Conservation (phyloP, 2,329 filamentous ascomycete species). For the Didymellaceae sp. region DNA sequence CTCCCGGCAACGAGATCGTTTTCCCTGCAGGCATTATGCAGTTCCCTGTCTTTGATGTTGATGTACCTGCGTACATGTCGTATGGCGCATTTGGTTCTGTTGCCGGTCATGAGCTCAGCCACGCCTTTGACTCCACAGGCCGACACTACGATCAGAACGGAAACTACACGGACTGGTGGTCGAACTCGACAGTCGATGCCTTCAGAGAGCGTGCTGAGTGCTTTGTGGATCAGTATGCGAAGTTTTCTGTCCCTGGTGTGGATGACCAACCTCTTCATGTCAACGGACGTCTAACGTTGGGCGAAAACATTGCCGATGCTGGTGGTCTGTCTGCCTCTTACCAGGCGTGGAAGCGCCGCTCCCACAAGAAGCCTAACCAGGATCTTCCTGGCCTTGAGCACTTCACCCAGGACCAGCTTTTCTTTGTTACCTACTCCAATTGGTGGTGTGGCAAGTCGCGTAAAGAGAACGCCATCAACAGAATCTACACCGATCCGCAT, state of each 20-base stretch:
- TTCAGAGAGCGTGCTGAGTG: conserved; percentile 68
- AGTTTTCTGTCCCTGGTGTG: conserved; percentile 64
- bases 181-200: conserved; percentile 62
- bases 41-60: conserved; percentile 68
- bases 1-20: conserved; percentile 70
- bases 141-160: conserved; percentile 70
- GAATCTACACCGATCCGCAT: conserved; percentile 69
- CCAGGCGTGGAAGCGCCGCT: conserved; percentile 68
- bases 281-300: conserved; percentile 68
- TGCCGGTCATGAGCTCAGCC: conserved; percentile 72
- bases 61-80: conserved; percentile 68
- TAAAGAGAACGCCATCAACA: conserved; percentile 62
- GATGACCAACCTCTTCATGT: conserved; percentile 65
- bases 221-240: conserved; percentile 71
- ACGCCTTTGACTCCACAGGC: conserved; percentile 72
- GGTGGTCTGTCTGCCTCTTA: conserved; percentile 70
- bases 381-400: conserved; percentile 62
- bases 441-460: conserved; percentile 72
- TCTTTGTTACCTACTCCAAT: conserved; percentile 70
- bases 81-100: conserved; percentile 74
- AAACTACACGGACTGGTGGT: conserved; percentile 73
- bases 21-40: conserved; percentile 75
- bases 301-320: conserved; percentile 75
- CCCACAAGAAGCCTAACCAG: conserved; percentile 56
- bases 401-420: conserved; percentile 72